Conservation (phyloP, 2,329 filamentous ascomycete species). For the Trichophyton simii region DNA sequence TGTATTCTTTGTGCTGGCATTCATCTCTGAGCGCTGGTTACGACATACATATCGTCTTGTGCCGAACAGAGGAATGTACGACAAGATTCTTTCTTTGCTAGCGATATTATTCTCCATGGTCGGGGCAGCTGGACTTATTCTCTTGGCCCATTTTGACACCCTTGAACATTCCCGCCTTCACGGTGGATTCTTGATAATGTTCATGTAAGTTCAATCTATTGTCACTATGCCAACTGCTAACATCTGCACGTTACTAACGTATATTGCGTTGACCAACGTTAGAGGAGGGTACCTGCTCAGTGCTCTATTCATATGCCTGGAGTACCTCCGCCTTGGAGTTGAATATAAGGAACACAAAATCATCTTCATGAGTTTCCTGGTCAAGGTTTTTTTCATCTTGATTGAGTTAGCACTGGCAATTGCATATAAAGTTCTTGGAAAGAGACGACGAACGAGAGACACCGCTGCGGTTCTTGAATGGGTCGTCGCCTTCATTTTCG, state of each 20-base stretch:
- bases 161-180: slow-evolving; percentile 55
- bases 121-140: slow-evolving; percentile 68
- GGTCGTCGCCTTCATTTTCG: slow-evolving; percentile 70
- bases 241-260: neutral
- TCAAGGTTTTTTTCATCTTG: slow-evolving; percentile 76
- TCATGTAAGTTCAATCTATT: slow-evolving; percentile 43
- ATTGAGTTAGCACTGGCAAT: slow-evolving; percentile 57
- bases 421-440: slow-evolving; percentile 50
- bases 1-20: slow-evolving; percentile 66
- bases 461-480: slow-evolving; percentile 67
- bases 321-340: slow-evolving; percentile 75
- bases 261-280: neutral
- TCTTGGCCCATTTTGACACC: slow-evolving; percentile 78
- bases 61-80: slow-evolving; percentile 46
- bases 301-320: slow-evolving; percentile 77
- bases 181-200: slow-evolving; percentile 63
- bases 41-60: slow-evolving; percentile 68
- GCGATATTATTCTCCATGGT: slow-evolving; percentile 51
- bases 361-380: slow-evolving; percentile 67
- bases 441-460: slow-evolving; percentile 43
- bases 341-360: slow-evolving; percentile 60
- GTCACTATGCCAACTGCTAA: neutral
- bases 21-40: slow-evolving; percentile 71
- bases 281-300: slow-evolving; percentile 65
- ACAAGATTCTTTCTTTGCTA: slow-evolving; percentile 28